Evolutionary conservation across 768 basidiomycete species (phyloP).

Genomic region (Pleurotus platypus): DNA sequence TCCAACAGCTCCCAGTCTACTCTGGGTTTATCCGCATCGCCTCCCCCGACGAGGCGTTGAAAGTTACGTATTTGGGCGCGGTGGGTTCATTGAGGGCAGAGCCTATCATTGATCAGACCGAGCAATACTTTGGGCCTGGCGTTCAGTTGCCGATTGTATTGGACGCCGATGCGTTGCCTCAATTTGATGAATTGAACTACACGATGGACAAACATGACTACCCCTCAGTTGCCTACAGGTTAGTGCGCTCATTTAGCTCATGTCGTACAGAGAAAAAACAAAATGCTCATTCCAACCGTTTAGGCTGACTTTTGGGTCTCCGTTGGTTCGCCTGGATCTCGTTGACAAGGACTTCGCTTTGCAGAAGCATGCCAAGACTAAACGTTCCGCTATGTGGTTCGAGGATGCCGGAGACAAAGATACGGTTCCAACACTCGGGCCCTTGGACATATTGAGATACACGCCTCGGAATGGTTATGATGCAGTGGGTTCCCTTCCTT

Average conservation of each 20-base stretch:
- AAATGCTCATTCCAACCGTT: conserved; percentile 10
- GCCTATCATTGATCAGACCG: conserved; percentile 33
- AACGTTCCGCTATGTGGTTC: conserved; percentile 6
- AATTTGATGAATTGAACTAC: conserved; percentile 24
- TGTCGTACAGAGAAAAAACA: neutral
- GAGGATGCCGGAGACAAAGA: conserved; percentile 17
- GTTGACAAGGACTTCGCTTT: conserved; percentile 24
- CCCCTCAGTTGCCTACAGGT: conserved; percentile 22
- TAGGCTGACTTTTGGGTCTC: conserved; percentile 26
- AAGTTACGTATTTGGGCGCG: conserved; percentile 37
- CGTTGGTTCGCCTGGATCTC: conserved; percentile 26
- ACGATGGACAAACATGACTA: conserved; percentile 26
- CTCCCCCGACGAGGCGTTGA: conserved; percentile 21
- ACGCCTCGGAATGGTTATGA: conserved; percentile 12
- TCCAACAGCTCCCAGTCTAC: conserved; percentile 40
- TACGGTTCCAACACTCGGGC: conserved; percentile 12
- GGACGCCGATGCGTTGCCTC: conserved; percentile 22
- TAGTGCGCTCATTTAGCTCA: neutral
- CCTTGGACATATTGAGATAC: conserved; percentile 11
- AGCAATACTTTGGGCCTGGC: conserved; percentile 24
- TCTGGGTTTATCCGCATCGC: conserved; percentile 43
- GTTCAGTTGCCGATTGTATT: conserved; percentile 26
- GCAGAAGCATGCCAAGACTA: conserved; percentile 15
- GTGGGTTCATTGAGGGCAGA: conserved; percentile 28
- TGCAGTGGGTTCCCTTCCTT: neutral